Evolutionary conservation across 2,329 filamentous ascomycete species (phyloP).

Genomic region (Basipetospora sp.): DNA sequence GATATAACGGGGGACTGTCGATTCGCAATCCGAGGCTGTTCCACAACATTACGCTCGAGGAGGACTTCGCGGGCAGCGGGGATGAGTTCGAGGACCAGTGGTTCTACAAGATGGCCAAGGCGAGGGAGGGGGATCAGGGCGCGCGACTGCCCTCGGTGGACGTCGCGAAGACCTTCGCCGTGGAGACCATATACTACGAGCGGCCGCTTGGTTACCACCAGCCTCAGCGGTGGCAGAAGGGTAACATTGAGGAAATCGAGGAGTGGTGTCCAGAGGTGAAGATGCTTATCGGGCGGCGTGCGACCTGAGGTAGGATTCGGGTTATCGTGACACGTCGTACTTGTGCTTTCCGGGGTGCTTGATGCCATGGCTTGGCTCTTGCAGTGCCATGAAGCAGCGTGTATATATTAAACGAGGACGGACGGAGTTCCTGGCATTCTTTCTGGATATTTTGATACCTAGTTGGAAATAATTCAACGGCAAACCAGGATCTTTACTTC

Average conservation of each 20-base stretch:
- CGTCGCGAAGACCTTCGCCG: conserved; percentile 15
- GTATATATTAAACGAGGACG: too few species aligned
- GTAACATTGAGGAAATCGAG: not conserved
- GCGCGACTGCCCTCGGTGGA: conserved; percentile 12
- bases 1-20: conserved; percentile 20
- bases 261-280: too few species aligned
- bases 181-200: conserved; percentile 10
- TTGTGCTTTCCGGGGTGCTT: too few species aligned
- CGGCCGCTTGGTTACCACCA: not conserved
- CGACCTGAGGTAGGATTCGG: too few species aligned
- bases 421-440: too few species aligned
- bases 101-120: conserved; percentile 16
- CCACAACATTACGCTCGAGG: conserved; percentile 11
- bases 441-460: too few species aligned
- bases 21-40: conserved; percentile 16
- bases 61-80: conserved; percentile 10
- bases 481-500: too few species aligned
- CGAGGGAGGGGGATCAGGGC: conserved; percentile 10
- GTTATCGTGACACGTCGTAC: too few species aligned
- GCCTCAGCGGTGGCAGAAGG: not conserved
- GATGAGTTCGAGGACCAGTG: conserved; percentile 19
- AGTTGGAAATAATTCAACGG: too few species aligned
- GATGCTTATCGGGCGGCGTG: too few species aligned
- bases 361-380: too few species aligned
- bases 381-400: too few species aligned